These are phyloP conservation scores for Phtheirospermum japonicum DNA, from an alignment of 257 asterid genomes.

Conservation along the genomic window DNA sequence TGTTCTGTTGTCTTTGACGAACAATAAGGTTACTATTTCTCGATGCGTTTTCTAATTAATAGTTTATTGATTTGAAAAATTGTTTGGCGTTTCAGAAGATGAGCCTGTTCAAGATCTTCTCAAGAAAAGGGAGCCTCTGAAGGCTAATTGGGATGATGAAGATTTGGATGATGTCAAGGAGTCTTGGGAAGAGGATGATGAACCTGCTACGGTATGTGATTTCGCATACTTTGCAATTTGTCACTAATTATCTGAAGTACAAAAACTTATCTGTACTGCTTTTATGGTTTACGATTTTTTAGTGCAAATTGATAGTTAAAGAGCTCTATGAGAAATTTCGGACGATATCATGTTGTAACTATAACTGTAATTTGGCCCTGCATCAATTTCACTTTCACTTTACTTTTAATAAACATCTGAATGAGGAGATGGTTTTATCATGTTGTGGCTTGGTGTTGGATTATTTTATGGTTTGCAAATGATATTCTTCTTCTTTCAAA, in stretches of 20 bases:
- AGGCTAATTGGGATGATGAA: slow-evolving; percentile 82
- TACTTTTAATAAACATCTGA: neutral
- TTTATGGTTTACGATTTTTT: no score
- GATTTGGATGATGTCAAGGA: slow-evolving; percentile 82
- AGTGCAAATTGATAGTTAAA: no score
- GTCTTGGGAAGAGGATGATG: slow-evolving; percentile 98
- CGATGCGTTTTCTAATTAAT: slow-evolving; percentile 4
- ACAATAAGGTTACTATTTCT: neutral
- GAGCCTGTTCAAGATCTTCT: slow-evolving; percentile 58
- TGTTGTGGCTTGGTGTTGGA: neutral
- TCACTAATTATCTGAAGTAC: neutral
- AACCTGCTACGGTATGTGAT: slow-evolving; percentile 50
- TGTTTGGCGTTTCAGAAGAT: slow-evolving; percentile 56
- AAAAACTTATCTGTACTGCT: no score
- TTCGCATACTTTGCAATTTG: neutral
- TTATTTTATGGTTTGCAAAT: neutral
- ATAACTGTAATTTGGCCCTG: neutral
- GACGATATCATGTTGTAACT: no score
- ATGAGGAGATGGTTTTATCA: neutral
- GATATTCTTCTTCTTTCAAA: slow-evolving; percentile 1
- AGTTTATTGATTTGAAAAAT: slow-evolving; percentile 12
- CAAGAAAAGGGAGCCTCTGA: slow-evolving; percentile 43
- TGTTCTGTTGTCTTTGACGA: neutral
- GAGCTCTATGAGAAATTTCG: no score
- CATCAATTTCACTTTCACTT: neutral